Evolutionary conservation across 2,329 filamentous ascomycete genomes (phyloP), one percentile per base, ranked within the genome.

Genomic region (Salinomyces thailandicus): DNA sequence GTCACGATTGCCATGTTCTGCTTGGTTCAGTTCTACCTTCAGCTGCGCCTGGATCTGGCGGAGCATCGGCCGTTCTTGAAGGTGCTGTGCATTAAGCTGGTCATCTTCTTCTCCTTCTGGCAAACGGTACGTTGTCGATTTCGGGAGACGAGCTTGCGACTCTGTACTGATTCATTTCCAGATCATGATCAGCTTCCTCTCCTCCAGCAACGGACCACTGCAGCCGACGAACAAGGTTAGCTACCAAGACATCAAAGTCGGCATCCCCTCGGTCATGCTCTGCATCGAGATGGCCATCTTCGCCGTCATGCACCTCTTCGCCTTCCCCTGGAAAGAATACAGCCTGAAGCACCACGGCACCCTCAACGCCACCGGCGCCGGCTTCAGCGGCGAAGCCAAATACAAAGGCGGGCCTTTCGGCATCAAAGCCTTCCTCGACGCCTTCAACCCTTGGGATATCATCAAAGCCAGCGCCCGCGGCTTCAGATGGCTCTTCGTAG

Each of bases 31-130:
- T 91, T 91, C 59, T 93, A 93, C 59, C 59, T 82, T 18, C 84
- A 93, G 58, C 67, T 91, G 31, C 77, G 75, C 44, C 62, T 69
- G 1, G 74, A 83, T 40, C 69, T 93, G 17, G 68, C 71, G 5
- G 71, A 79, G 36, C 75, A 93, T 54, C 69, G 65, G 13, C 81
- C 85, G 0, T 81, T 89, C 47, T 61, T 89, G 46, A 93, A 93
- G 60, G 77, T 93, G 17, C 55, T 85, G 14, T 81, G 84, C 52
- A 91, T 94, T 62, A 93, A 93, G 61, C 71, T 93, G 18, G 85
- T 93, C 53, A 85, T 93, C 52, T 93, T 93, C 67, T 71, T 94
- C 48, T 86, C 80, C 22, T 93, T 93, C 60, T 93, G 85, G 85
- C 85, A 94, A 54, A 68, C 65, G 19, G 67, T 71, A 50, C 46